Evolutionary conservation across 2,329 filamentous ascomycete species (phyloP).

Genomic region (Parastagonospora avenae): DNA sequence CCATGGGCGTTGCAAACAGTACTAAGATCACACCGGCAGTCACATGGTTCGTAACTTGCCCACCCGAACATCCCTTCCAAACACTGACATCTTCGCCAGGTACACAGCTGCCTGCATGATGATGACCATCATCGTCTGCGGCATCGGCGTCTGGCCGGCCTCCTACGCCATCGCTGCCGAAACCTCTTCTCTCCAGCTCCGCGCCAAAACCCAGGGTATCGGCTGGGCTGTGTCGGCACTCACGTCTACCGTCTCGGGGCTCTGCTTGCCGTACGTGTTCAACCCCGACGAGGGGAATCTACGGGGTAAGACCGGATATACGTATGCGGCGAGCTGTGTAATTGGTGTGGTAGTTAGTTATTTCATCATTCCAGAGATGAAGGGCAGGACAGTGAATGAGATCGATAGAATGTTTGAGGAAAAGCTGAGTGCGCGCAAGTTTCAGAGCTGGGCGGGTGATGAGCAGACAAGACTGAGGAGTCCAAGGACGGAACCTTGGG

Average conservation of each 20-base stretch:
- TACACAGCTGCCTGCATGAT: slow-evolving; percentile 50
- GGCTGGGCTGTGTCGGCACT: slow-evolving; percentile 52
- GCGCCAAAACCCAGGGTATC: slow-evolving; percentile 53
- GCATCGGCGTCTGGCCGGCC: slow-evolving; percentile 52
- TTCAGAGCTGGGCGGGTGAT: neutral
- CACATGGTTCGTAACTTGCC: slow-evolving; percentile 51
- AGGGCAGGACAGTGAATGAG: slow-evolving; percentile 53
- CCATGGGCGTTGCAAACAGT: slow-evolving; percentile 56
- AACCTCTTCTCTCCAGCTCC: slow-evolving; percentile 51
- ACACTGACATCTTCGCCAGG: slow-evolving; percentile 29
- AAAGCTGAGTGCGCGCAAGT: neutral
- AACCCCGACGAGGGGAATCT: slow-evolving; percentile 53
- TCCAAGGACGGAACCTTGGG: too few species aligned
- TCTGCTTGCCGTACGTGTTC: slow-evolving; percentile 59
- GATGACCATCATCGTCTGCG: slow-evolving; percentile 50
- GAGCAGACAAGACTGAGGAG: slow-evolving; percentile 1
- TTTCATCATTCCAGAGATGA: slow-evolving; percentile 60
- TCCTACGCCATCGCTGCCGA: slow-evolving; percentile 53
- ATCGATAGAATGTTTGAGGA: slow-evolving; percentile 47
- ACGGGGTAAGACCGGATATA: slow-evolving; percentile 50
- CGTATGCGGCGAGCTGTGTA: slow-evolving; percentile 45
- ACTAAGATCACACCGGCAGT: slow-evolving; percentile 45
- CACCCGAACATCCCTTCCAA: neutral
- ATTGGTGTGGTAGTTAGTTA: slow-evolving; percentile 49
- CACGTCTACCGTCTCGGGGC: slow-evolving; percentile 50